Percentiles rank a stretch among this genome's conserved stretches.
Conservation (phyloP, 805 yeast genomes). For the Sungouiozyma intestinalis region DNA sequence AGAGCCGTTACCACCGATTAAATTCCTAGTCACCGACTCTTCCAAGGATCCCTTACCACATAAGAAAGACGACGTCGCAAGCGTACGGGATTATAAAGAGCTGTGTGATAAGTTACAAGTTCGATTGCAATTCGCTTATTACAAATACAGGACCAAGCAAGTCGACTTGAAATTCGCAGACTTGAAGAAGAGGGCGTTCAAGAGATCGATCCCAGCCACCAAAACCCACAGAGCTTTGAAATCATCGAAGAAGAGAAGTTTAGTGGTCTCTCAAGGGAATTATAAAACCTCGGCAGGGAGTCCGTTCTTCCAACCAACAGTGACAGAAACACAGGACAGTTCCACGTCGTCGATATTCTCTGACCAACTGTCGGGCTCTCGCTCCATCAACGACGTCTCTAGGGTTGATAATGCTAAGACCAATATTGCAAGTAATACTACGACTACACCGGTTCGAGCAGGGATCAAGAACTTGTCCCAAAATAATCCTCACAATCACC, state of each 20-base stretch:
- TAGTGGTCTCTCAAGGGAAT: slow-evolving; percentile 21
- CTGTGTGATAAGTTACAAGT: slow-evolving; percentile 32
- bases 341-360: not conserved
- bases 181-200: slow-evolving; percentile 4
- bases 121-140: slow-evolving; percentile 42
- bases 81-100: slow-evolving; percentile 7
- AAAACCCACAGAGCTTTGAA: not conserved
- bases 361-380: not conserved
- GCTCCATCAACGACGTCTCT: not conserved
- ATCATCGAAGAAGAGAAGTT: slow-evolving; percentile 13
- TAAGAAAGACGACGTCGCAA: no score
- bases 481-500: slow-evolving; percentile 1
- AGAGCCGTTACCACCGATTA: slow-evolving; percentile 14
- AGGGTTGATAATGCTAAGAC: not conserved
- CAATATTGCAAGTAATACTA: slow-evolving; percentile 1
- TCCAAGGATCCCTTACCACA: slow-evolving; percentile 1
- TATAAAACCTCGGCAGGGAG: slow-evolving; percentile 16
- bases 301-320: not conserved
- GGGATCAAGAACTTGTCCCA: not conserved
- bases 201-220: not conserved
- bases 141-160: slow-evolving; percentile 42
- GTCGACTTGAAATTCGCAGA: slow-evolving; percentile 17
- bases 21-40: slow-evolving; percentile 9
- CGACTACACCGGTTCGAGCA: slow-evolving; percentile 10
- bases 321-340: not conserved